A percentile compares a stretch with the other conserved stretches of the same genome.
These are phyloP conservation scores for Phytophthora pseudosyringae DNA, from an alignment of 352 stramenopile genomes.

Conservation along the genomic window DNA sequence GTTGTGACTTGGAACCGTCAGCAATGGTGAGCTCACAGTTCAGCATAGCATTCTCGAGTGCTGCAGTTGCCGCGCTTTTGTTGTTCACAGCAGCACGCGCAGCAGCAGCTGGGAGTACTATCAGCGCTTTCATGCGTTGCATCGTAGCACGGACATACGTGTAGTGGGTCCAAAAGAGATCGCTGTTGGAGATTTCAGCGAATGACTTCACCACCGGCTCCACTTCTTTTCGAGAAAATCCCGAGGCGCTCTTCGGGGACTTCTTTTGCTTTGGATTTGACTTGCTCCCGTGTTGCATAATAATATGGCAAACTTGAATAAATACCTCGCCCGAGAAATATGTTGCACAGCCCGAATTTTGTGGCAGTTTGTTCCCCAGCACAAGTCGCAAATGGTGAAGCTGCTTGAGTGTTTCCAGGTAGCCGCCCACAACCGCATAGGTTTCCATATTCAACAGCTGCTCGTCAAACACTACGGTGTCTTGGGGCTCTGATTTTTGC, in stretches of 20 bases:
- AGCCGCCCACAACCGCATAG: conserved; percentile 52
- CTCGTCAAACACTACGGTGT: conserved; percentile 35
- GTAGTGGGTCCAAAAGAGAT: conserved; percentile 42
- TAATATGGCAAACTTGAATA: conserved; percentile 51
- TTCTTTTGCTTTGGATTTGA: conserved; percentile 17
- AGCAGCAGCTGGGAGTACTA: conserved; percentile 25
- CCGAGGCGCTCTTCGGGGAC: conserved; percentile 7
- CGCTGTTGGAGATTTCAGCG: conserved; percentile 24
- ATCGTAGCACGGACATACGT: conserved; percentile 37
- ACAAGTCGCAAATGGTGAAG: conserved; percentile 60
- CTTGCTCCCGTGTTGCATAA: conserved; percentile 29
- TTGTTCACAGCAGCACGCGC: conserved; percentile 2
- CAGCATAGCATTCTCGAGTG: conserved; percentile 29
- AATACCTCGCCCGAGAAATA: conserved; percentile 78
- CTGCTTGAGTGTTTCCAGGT: conserved; percentile 62
- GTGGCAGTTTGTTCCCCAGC: conserved; percentile 50
- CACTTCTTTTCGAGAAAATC: conserved; percentile 37
- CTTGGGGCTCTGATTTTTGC: conserved; percentile 10
- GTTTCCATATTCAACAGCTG: conserved; percentile 56
- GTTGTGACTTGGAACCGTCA: background rate
- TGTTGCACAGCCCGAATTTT: conserved; percentile 47
- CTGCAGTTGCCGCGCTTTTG: conserved; percentile 22
- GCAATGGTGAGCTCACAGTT: conserved; percentile 6
- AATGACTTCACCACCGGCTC: conserved; percentile 34
- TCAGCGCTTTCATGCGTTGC: conserved; percentile 40